Conservation (phyloP, 495 filamentous ascomycete species). For the Physcia stellaris region DNA sequence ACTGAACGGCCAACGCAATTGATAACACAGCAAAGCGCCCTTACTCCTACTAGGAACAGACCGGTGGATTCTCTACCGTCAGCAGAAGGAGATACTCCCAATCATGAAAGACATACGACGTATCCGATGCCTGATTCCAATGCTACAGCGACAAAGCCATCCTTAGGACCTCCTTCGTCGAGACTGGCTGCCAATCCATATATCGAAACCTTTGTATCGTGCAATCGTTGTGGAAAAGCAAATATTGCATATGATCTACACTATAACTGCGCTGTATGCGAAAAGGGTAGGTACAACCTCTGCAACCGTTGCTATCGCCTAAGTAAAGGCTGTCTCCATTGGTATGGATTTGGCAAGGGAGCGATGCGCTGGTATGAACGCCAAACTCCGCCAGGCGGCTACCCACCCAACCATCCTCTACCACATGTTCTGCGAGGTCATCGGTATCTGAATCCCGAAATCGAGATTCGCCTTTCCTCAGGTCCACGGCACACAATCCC, state of each 20-base stretch:
- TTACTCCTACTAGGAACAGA: no score
- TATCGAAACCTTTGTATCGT: slow-evolving; percentile 57
- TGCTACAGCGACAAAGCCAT: no score
- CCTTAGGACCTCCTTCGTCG: no score
- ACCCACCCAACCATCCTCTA: slow-evolving; percentile 23
- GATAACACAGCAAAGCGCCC: no score
- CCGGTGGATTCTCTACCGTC: no score
- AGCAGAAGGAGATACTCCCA: no score
- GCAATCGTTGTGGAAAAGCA: slow-evolving; percentile 47
- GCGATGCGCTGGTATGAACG: slow-evolving; percentile 44
- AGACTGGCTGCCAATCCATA: no score
- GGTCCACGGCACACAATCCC: slow-evolving; percentile 38
- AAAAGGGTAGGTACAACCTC: slow-evolving; percentile 56
- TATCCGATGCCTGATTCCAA: no score
- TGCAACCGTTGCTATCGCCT: slow-evolving; percentile 65
- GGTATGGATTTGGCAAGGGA: slow-evolving; percentile 60
- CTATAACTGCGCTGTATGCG: slow-evolving; percentile 59
- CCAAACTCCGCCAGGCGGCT: slow-evolving; percentile 28
- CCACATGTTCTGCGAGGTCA: slow-evolving; percentile 57
- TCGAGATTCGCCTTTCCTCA: slow-evolving; percentile 18
- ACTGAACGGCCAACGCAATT: no score
- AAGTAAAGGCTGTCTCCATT: slow-evolving; percentile 61
- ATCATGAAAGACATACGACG: no score
- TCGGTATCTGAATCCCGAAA: slow-evolving; percentile 47
- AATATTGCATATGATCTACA: slow-evolving; percentile 73